Evolutionary conservation across 495 filamentous ascomycete species (phyloP), one percentile per base, ranked within the genome.

Genomic region (Amphirosellinia nigrospora): DNA sequence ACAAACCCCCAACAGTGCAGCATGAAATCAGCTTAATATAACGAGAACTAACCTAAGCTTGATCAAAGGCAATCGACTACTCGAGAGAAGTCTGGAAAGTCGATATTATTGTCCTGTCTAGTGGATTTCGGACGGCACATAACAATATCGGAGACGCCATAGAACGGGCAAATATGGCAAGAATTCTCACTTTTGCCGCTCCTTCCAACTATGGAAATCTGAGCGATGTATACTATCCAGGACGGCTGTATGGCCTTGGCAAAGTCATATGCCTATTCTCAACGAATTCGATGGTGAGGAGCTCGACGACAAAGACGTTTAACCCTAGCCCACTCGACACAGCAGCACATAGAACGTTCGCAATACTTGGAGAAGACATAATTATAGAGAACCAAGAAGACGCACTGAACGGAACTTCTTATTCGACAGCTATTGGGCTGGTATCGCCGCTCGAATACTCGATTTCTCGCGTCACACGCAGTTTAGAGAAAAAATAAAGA

Each of bases 251-350:
- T 7, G 45, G 45, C 45, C 45, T 19, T 8, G 45, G 45, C 45
- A 46, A 46, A n/a, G 45, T 46, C 16, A 46, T 46, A 15, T 46
- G 45, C 45, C 45, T 46, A n/a, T 46, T 46, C 45, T 46, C 45
- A 46, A 46, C 45, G 10, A 46, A 46, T n/a, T 46, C 45, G n/a
- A 46, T 46, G 45, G 45, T n/a, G 45, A 46, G n/a, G 45, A 46
- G 45, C 45, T 46, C 45, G 45, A 46, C 45, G 16, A 46, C 45
- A 21, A 46, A 46, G 45, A 46, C 45, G 45, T 46, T 46, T 19
- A 46, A 46, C n/a, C 45, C 45, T 19, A 46, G 45, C 8, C 45
- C 45, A 19, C 45, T 46, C 21, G 45, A 46, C 45, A 46, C 45
- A 46, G 45, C 45, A 46, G 45, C 45, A 46, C 45, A 46, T n/a